Conservation (phyloP, 139 green algal genomes). For the Micractinium sp. region DNA sequence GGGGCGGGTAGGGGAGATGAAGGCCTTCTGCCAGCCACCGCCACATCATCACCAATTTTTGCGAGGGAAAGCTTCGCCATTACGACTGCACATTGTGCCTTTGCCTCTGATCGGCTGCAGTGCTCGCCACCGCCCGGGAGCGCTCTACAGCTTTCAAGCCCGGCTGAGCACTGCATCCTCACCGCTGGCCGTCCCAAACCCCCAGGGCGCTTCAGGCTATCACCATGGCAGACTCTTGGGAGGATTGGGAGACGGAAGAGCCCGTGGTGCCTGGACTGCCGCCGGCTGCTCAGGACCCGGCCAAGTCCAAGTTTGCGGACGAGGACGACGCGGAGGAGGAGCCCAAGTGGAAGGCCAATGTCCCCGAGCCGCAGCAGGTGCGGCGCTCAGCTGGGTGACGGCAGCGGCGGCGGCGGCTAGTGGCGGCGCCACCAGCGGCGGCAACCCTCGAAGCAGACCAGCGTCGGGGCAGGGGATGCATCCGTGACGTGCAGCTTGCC, state of each 20-base stretch:
- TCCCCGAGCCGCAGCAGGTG: slow-evolving; percentile 59
- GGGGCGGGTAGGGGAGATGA: no score
- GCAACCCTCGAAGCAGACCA: no score
- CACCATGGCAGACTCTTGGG: slow-evolving; percentile 25
- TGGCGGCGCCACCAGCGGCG: no score
- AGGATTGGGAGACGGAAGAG: slow-evolving; percentile 67
- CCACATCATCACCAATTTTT: no score
- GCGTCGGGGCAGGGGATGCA: no score
- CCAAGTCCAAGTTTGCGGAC: slow-evolving; percentile 52
- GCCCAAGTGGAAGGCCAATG: slow-evolving; percentile 50
- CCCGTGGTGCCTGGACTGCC: slow-evolving; percentile 21
- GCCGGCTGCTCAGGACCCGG: not conserved
- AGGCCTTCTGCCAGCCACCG: no score
- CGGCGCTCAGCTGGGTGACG: not conserved
- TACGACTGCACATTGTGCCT: not conserved
- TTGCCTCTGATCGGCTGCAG: not conserved
- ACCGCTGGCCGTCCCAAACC: no score
- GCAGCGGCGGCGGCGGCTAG: no score
- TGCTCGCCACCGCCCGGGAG: no score
- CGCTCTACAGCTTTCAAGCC: not conserved
- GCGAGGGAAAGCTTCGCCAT: no score
- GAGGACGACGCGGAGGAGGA: slow-evolving; percentile 66
- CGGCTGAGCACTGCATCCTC: not conserved
- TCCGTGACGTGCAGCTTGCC: no score
- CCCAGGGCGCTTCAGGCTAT: not conserved